Evolutionary conservation across 2,329 filamentous ascomycete genomes (phyloP), one percentile per base, ranked within the genome.

Genomic region (Penicillium sclerotiorum): DNA sequence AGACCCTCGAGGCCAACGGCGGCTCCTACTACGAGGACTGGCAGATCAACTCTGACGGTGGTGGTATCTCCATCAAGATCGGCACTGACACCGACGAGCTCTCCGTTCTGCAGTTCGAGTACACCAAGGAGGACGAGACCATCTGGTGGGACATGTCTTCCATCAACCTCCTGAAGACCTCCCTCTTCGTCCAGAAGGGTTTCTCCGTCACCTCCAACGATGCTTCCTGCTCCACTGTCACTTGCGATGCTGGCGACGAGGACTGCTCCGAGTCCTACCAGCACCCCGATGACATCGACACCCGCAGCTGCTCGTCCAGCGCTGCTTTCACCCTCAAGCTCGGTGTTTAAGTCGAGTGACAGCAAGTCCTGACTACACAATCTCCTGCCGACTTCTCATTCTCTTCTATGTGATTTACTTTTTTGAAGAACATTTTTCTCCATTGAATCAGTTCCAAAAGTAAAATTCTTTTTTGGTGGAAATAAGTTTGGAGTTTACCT

Each of bases 281-380:
- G 56, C 33, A 55, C 2, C 58, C 65, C 8, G 58, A 64, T 42
- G 65, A 68, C 46, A 44, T 57, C 25, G 57, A 65, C 44, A 68
- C 63, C 39, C 49, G 52, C 28, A 58, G 56, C 39, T 68, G 65
- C 30, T 30, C 47, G 4, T 23, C 61, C 22, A 47, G 48, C 11
- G 52, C 57, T 22, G 51, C 61, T 49, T 52, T 71, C 53, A 55
- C 80, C 74, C 32, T 82, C 68, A 63, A 49, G 9, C 22, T 67
- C 23, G 64, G 63, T 47, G 13, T 6, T 42, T 41, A 23, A 27
- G n/a, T n/a, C n/a, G n/a, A n/a, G n/a, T n/a, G n/a, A n/a, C n/a
- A n/a, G n/a, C n/a, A n/a, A n/a, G n/a, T n/a, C n/a, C n/a, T n/a
- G n/a, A n/a, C n/a, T 40, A 15, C 18, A 11, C 22, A 15, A 22